A percentile compares a stretch with the other conserved stretches of the same genome.
These are phyloP conservation scores for Pseudoneurospora amorphoporcata DNA, from an alignment of 495 filamentous ascomycete genomes.

Conservation along the genomic window DNA sequence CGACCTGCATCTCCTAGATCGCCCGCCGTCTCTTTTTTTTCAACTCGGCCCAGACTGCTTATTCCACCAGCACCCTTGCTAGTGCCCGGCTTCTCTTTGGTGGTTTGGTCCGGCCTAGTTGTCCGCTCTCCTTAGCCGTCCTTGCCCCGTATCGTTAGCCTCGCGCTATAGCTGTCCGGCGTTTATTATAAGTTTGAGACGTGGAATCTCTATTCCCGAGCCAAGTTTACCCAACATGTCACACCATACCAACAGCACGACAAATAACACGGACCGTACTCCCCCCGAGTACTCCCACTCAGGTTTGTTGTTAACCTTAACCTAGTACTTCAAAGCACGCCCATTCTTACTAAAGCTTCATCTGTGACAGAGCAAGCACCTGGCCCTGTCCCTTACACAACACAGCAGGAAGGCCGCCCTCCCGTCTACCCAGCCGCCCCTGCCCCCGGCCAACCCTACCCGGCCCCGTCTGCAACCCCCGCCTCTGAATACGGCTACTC, in stretches of 20 bases:
- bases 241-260: background rate
- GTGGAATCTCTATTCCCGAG: background rate
- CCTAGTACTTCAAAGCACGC: slow-evolving; percentile 45
- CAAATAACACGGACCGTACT: slow-evolving; percentile 60
- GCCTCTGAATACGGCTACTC: slow-evolving; percentile 60
- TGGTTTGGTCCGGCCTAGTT: background rate
- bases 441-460: slow-evolving; percentile 67
- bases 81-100: background rate
- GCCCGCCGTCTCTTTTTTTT: background rate
- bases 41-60: background rate
- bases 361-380: slow-evolving; percentile 71
- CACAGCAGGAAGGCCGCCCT: slow-evolving; percentile 68
- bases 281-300: slow-evolving; percentile 91
- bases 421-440: slow-evolving; percentile 43
- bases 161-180: background rate
- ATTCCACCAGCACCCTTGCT: background rate
- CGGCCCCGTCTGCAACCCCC: background rate
- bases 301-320: slow-evolving; percentile 90
- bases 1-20: background rate
- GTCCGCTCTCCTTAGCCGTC: background rate
- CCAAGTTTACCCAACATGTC: background rate
- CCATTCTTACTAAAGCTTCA: slow-evolving; percentile 60
- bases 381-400: slow-evolving; percentile 58
- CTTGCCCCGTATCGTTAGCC: background rate
- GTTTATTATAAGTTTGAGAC: background rate